Evolutionary conservation across 129 eudicot genomes (phyloP).

Genomic region (Chrysanthemum seticuspe): DNA sequence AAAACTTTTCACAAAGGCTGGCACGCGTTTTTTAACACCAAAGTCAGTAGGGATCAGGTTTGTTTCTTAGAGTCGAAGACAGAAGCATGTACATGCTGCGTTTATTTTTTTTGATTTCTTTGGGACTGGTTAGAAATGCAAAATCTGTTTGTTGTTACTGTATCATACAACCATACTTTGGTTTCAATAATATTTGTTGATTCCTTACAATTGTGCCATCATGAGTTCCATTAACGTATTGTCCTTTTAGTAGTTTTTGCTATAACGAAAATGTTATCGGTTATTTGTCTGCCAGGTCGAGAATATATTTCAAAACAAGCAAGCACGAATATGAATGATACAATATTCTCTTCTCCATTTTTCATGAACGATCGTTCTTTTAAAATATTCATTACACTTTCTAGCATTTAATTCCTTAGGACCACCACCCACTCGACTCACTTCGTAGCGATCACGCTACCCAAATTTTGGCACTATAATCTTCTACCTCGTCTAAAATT

Average conservation of each 20-base stretch:
- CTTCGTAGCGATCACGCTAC: background rate
- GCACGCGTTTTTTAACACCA: background rate
- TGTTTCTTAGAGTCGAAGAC: conserved; percentile 2
- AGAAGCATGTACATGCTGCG: conserved; percentile 11
- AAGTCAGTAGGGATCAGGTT: background rate
- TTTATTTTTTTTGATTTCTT: conserved; percentile 10
- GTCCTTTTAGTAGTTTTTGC: too few relatives aligned
- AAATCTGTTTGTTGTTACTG: conserved; percentile 1
- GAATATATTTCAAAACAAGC: too few relatives aligned
- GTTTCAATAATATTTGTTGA: background rate
- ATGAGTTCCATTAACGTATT: too few relatives aligned
- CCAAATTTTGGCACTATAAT: too few relatives aligned
- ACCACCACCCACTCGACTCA: background rate
- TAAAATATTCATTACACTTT: conserved; percentile 8
- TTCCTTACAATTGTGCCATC: too few relatives aligned
- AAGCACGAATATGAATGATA: background rate
- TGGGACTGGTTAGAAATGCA: conserved; percentile 10
- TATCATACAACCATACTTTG: background rate
- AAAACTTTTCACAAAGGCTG: background rate
- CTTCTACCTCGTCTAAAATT: too few relatives aligned
- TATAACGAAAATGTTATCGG: too few relatives aligned
- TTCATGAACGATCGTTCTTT: conserved; percentile 9
- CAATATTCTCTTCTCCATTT: background rate
- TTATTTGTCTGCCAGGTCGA: too few relatives aligned
- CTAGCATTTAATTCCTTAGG: background rate